Evolutionary conservation across 208 protist species (phyloP).

Genomic region (Leishmania tropica): DNA sequence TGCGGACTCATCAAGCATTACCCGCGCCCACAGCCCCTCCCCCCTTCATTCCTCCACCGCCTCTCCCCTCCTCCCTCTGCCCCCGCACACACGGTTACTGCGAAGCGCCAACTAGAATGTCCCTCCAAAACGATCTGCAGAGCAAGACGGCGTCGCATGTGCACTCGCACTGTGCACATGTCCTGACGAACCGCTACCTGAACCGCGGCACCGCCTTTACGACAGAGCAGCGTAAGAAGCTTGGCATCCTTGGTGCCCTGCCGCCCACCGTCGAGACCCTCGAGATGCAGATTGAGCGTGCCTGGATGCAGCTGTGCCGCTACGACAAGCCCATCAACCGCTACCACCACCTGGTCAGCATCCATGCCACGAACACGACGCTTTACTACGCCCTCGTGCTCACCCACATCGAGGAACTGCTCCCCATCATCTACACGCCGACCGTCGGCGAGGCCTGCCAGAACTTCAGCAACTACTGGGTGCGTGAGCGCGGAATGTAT

Average conservation of each 20-base stretch:
- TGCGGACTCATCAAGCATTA: too few species aligned
- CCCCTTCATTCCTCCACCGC: background rate
- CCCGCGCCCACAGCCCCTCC: too few species aligned
- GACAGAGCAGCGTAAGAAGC: slow-evolving; percentile 68
- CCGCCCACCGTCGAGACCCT: slow-evolving; percentile 80
- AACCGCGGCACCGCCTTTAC: slow-evolving; percentile 87
- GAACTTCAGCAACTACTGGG: slow-evolving; percentile 85
- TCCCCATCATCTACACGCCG: slow-evolving; percentile 91
- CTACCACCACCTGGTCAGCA: slow-evolving; percentile 70
- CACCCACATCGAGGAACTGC: slow-evolving; percentile 66
- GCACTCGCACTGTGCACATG: slow-evolving; percentile 34
- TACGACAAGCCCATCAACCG: slow-evolving; percentile 88
- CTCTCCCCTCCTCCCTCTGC: slow-evolving; percentile 10
- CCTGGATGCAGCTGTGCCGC: slow-evolving; percentile 62
- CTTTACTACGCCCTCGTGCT: slow-evolving; percentile 84
- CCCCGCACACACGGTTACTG: background rate
- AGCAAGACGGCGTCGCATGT: slow-evolving; percentile 22
- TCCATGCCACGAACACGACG: slow-evolving; percentile 78
- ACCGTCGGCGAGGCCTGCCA: slow-evolving; percentile 94
- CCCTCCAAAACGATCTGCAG: slow-evolving; percentile 3
- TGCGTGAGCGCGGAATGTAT: slow-evolving; percentile 91
- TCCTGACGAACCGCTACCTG: slow-evolving; percentile 77
- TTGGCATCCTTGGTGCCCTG: slow-evolving; percentile 63
- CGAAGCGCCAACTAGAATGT: background rate
- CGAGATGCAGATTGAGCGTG: slow-evolving; percentile 76